Evolutionary conservation across 139 green algal species (phyloP), one percentile per base, ranked within the genome.

Genomic region (Gonium pectorale): DNA sequence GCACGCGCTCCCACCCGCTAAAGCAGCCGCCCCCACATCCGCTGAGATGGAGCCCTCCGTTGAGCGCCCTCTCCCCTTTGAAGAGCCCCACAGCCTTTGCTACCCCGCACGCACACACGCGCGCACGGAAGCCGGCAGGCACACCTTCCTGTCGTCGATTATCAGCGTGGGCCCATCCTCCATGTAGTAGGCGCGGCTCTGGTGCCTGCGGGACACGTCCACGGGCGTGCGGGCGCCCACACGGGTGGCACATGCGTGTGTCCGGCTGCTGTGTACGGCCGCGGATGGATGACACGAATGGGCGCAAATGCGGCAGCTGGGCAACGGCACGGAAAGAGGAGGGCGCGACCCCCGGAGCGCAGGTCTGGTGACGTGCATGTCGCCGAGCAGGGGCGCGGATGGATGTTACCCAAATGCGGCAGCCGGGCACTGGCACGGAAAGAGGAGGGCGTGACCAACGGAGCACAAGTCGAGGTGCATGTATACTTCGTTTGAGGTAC

Each of bases 151-250:
- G 49, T 56, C 49, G 49, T 56, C 13, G 13, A 17, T 26, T 56
- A 56, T 56, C 13, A 17, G 49, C 49, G 49, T 56, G 49, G 13
- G 13, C 19, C 9, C 9, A 2, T 75, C 40, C 2, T 77, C 68
- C 41, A 77, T 60, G 68, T 77, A 62, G 68, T 77, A 77, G 7
- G 68, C 68, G 27, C 68, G 68, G 27, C 68, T 62, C 43, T 2
- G 60, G 68, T 77, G 68, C 43, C 68, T 74, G 67, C 17, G 13
- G 13, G 17, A 56, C 13, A 13, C 13, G 17, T 17, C 13, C 13
- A 56, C 17, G 13, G 13, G 49, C 49, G 13, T 17, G 17, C 13
- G 13, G 49, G 49, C 13, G 49, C 13, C 49, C 13, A 56, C 13
- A 56, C 13, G 49, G 13, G 17, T 56, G 49, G 13, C 13, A 13